phyloP scores from a whole-genome alignment of 805 yeast species.

The Pichia occidentalis region DNA sequence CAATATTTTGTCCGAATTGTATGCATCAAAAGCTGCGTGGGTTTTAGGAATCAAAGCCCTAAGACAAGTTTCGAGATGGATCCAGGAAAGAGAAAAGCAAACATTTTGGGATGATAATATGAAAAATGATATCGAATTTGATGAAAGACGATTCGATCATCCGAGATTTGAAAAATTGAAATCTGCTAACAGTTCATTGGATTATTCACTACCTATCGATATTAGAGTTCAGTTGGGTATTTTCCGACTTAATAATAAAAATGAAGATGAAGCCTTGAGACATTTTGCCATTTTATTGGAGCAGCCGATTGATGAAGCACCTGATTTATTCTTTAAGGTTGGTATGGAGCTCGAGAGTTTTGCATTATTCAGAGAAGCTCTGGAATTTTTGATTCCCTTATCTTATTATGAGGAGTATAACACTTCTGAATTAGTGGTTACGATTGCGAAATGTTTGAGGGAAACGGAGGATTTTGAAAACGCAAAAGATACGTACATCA shows the following conservation, averaged over 20 bases:
- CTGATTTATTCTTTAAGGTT: slow-evolving; percentile 71
- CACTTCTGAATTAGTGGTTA: slow-evolving; percentile 44
- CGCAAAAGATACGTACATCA: slow-evolving; percentile 54
- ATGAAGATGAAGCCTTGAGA: slow-evolving; percentile 60
- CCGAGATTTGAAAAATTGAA: slow-evolving; percentile 37
- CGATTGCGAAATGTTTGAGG: slow-evolving; percentile 71
- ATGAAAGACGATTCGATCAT: slow-evolving; percentile 53
- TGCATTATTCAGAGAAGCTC: slow-evolving; percentile 70
- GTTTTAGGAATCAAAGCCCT: slow-evolving; percentile 56
- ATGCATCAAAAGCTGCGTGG: slow-evolving; percentile 62
- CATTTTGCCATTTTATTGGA: slow-evolving; percentile 62
- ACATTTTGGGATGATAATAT: slow-evolving; percentile 55
- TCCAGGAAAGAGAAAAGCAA: slow-evolving; percentile 61
- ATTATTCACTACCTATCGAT: slow-evolving; percentile 70
- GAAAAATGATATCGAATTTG: slow-evolving; percentile 76
- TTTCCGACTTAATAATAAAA: slow-evolving; percentile 58
- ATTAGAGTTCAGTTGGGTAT: slow-evolving; percentile 76
- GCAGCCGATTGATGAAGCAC: slow-evolving; percentile 46
- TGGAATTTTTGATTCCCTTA: slow-evolving; percentile 55
- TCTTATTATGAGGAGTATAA: slow-evolving; percentile 47
- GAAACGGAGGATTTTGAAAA: slow-evolving; percentile 63
- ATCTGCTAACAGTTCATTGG: slow-evolving; percentile 33
- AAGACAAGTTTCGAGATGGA: slow-evolving; percentile 75
- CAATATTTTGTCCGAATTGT: slow-evolving; percentile 76
- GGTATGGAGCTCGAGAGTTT: slow-evolving; percentile 67